Percentiles rank a stretch among this genome's conserved stretches.
These are phyloP conservation scores for Pyrus hybrid DNA, from an alignment of 331 rosid species.

Conservation along the genomic window DNA sequence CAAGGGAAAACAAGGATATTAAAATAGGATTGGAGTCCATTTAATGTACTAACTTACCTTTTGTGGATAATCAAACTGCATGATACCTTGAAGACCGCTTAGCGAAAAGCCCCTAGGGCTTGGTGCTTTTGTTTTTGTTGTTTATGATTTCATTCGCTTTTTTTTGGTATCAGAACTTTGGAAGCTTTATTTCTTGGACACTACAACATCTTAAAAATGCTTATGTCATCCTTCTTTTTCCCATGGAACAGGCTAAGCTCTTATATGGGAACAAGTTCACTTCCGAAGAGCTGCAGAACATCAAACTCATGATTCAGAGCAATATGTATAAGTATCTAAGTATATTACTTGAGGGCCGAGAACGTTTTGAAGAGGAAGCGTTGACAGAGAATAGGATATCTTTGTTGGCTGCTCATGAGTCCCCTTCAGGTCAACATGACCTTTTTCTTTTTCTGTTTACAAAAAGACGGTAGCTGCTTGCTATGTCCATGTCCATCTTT, in stretches of 20 bases:
- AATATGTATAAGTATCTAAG: conserved; percentile 85
- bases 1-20: neutral
- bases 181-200: neutral
- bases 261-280: conserved; percentile 65
- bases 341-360: conserved; percentile 82
- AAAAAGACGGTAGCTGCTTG: neutral
- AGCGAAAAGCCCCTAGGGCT: neutral
- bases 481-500: neutral
- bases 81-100: neutral
- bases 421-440: conserved; percentile 35
- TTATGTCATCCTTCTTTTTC: conserved; percentile 9
- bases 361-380: conserved; percentile 84
- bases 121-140: neutral
- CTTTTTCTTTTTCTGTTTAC: neutral
- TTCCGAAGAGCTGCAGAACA: conserved; percentile 64
- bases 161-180: neutral
- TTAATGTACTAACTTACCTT: neutral
- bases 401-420: conserved; percentile 23
- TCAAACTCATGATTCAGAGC: conserved; percentile 88
- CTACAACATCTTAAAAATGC: neutral
- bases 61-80: neutral
- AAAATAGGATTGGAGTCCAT: neutral
- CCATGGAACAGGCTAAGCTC: conserved; percentile 54
- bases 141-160: neutral
- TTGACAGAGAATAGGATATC: conserved; percentile 31